A percentile compares a stretch with the other conserved stretches of the same genome.
phyloP scores from a whole-genome alignment of 371 early-diverging fungal genomes.

The Lichtheimia ramosa region DNA sequence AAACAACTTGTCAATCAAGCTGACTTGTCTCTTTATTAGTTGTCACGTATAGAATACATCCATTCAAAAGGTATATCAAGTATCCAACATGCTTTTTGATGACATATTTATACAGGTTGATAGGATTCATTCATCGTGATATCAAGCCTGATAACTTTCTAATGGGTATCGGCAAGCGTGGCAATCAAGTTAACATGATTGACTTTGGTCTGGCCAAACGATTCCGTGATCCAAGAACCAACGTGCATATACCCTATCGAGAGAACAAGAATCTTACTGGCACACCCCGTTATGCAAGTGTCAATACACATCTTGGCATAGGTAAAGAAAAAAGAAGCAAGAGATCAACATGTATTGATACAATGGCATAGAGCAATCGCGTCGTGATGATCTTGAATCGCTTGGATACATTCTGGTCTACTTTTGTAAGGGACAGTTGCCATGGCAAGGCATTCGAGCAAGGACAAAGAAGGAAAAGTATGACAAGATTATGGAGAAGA shows the following conservation, averaged over 20 bases:
- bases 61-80: constrained; percentile 78
- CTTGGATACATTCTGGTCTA: constrained; percentile 99
- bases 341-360: no score
- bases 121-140: constrained; percentile 75
- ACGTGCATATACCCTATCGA: constrained; percentile 96
- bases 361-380: constrained; percentile 81
- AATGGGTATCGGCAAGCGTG: constrained; percentile 94
- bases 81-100: background rate
- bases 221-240: constrained; percentile 93
- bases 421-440: constrained; percentile 96
- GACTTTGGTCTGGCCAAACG: constrained; percentile 99
- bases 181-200: constrained; percentile 97
- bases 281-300: constrained; percentile 98
- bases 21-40: constrained; percentile 47
- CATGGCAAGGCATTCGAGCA: constrained; percentile 99
- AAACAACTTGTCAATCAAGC: background rate
- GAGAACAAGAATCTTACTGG: constrained; percentile 99
- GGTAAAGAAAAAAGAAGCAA: constrained; percentile 55
- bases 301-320: constrained; percentile 97
- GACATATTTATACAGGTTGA: no score
- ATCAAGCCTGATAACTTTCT: constrained; percentile 99
- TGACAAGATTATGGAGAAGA: constrained; percentile 99
- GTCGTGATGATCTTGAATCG: constrained; percentile 99
- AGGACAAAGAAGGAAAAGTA: constrained; percentile 99
- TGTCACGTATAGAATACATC: constrained; percentile 97